A percentile compares a stretch with the other conserved stretches of the same genome.
phyloP scores from a whole-genome alignment of 441 rosid species.

The Viola pubescens region DNA sequence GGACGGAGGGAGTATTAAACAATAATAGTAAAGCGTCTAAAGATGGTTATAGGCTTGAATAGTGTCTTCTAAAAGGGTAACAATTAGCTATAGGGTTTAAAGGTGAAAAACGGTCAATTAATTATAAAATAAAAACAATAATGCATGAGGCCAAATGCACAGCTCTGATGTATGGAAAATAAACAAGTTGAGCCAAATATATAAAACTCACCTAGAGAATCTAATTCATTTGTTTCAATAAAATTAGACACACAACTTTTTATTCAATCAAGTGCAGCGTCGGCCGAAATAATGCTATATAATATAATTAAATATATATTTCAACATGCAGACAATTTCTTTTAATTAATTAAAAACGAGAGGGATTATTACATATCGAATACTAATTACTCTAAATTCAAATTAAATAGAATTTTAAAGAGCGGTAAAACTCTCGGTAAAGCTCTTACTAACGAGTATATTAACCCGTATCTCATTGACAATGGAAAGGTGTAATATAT shows the following conservation, averaged over 20 bases:
- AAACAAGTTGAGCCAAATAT: constrained; percentile 15
- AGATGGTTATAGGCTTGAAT: not conserved
- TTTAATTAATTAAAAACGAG: no score
- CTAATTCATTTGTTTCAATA: constrained; percentile 9
- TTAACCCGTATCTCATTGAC: no score
- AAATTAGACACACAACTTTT: constrained; percentile 4
- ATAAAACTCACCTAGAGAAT: constrained; percentile 14
- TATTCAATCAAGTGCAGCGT: constrained; percentile 2
- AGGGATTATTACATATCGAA: no score
- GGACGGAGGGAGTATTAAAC: no score
- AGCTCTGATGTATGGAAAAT: not conserved
- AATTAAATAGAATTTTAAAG: no score
- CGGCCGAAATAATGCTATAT: no score
- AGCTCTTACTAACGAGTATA: no score
- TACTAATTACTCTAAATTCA: no score
- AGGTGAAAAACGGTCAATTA: not conserved
- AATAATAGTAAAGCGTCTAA: not conserved
- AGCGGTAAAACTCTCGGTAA: no score
- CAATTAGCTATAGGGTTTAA: constrained; percentile 3
- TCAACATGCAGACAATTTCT: no score
- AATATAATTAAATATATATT: no score
- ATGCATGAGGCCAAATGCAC: constrained; percentile 19
- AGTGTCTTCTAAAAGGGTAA: constrained; percentile 2
- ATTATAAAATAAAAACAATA: not conserved
- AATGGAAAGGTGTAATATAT: no score